These are phyloP conservation scores for Agastache rugosa DNA, from an alignment of 257 asterid species.

Conservation along the genomic window DNA sequence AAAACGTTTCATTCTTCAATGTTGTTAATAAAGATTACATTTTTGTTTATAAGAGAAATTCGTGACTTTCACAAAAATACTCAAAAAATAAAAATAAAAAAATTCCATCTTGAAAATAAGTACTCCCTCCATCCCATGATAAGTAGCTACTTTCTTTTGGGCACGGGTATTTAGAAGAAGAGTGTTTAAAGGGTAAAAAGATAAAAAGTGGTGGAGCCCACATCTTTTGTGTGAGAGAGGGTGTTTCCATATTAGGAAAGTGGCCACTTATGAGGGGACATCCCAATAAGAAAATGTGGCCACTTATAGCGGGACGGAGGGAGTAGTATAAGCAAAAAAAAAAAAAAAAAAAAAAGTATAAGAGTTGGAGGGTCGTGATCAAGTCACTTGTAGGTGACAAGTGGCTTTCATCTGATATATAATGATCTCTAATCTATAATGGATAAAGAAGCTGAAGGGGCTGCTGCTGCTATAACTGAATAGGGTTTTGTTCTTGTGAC, in stretches of 20 bases:
- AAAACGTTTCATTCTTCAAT: background rate
- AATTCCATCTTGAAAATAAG: background rate
- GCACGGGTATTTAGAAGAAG: no score
- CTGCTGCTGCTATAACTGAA: conserved; percentile 7
- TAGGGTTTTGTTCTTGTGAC: conserved; percentile 37
- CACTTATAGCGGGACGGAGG: no score
- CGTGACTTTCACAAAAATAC: background rate
- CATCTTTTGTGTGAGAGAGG: no score
- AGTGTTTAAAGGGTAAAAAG: no score
- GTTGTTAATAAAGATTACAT: background rate
- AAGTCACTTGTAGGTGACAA: conserved; percentile 23
- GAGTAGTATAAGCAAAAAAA: no score
- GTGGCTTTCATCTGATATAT: conserved; percentile 33
- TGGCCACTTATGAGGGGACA: no score
- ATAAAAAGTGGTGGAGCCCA: no score
- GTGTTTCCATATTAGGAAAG: no score
- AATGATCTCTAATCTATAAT: background rate
- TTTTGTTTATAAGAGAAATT: background rate
- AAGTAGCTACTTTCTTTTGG: no score
- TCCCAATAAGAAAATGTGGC: no score
- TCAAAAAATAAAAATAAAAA: no score
- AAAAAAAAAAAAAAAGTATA: background rate
- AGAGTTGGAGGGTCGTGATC: conserved; percentile 39
- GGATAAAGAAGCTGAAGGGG: conserved; percentile 21
- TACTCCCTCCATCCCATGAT: no score